Conservation (phyloP, 2,329 filamentous ascomycete genomes). For the Paracoccidioides brasiliensis region DNA sequence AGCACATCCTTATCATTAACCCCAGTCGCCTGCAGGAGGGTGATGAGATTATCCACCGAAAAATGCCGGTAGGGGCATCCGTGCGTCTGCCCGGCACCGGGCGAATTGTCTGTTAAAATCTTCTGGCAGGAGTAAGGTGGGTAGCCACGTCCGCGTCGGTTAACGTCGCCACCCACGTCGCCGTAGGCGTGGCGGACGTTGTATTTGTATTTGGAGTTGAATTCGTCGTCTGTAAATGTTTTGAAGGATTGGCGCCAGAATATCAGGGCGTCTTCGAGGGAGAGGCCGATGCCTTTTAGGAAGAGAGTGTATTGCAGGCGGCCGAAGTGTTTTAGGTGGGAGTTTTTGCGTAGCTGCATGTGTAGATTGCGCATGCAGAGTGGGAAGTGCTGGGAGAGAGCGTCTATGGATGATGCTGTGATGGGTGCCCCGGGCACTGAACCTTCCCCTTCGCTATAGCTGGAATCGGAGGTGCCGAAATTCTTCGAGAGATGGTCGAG, state of each 20-base stretch:
- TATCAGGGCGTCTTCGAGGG: constrained; percentile 74
- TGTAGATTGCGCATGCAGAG: constrained; percentile 93
- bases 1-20: constrained; percentile 66
- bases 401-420: constrained; percentile 65
- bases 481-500: constrained; percentile 81
- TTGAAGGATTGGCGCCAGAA: constrained; percentile 87
- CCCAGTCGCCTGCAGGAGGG: constrained; percentile 63
- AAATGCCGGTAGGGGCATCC: constrained; percentile 97
- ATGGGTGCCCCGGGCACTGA: constrained; percentile 59
- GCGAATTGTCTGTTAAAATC: constrained; percentile 78
- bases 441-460: constrained; percentile 55
- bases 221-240: constrained; percentile 80
- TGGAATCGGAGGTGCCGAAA: constrained; percentile 81
- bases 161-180: constrained; percentile 85
- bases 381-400: constrained; percentile 68
- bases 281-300: constrained; percentile 87
- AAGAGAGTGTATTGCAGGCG: constrained; percentile 93
- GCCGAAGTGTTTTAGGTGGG: constrained; percentile 84
- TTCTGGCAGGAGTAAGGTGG: constrained; percentile 90
- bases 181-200: constrained; percentile 93
- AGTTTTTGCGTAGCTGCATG: constrained; percentile 68
- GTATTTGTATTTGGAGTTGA: constrained; percentile 96
- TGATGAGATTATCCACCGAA: constrained; percentile 68
- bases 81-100: constrained; percentile 75
- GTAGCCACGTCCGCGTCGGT: constrained; percentile 75